Conservation (phyloP, 768 basidiomycete species). For the Agaricus sinodeliciosus region DNA sequence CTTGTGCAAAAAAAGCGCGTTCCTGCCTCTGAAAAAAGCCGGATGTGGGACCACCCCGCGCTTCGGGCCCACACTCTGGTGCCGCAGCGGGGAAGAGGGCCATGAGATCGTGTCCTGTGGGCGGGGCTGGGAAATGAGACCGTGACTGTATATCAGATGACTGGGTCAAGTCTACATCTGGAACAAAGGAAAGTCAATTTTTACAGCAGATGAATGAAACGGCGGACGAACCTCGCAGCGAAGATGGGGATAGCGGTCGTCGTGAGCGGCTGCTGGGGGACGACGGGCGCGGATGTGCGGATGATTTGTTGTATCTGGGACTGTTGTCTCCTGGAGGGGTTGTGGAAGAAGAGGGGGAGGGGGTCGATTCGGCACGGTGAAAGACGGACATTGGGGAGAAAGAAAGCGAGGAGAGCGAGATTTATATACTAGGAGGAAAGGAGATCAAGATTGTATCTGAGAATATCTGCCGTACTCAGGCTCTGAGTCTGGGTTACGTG, state of each 20-base stretch:
- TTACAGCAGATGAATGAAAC: neutral
- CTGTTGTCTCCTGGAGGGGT: conserved; percentile 36
- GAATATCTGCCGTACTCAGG: conserved; percentile 12
- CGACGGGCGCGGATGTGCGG: conserved; percentile 23
- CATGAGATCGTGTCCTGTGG: conserved; percentile 81
- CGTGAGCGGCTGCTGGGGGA: conserved; percentile 31
- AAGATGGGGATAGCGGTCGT: conserved; percentile 58
- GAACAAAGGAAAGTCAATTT: neutral
- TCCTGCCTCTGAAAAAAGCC: conserved; percentile 73
- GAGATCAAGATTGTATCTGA: conserved; percentile 11
- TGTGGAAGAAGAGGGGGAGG: conserved; percentile 45
- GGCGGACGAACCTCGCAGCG: conserved; percentile 43
- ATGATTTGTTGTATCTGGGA: conserved; percentile 26
- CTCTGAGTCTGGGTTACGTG: conserved; percentile 13
- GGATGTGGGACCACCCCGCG: conserved; percentile 59
- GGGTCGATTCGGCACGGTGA: conserved; percentile 57
- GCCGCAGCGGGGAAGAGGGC: conserved; percentile 72
- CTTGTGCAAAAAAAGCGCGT: conserved; percentile 74
- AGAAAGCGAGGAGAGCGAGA: conserved; percentile 7
- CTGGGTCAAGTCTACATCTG: conserved; percentile 62
- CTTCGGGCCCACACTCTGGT: conserved; percentile 48
- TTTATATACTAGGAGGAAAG: conserved; percentile 3
- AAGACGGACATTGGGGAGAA: conserved; percentile 28
- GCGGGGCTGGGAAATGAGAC: conserved; percentile 62
- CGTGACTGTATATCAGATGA: conserved; percentile 41